These are phyloP conservation scores for Glycine latifolia DNA, from an alignment of 306 rosid genomes.

Conservation along the genomic window DNA sequence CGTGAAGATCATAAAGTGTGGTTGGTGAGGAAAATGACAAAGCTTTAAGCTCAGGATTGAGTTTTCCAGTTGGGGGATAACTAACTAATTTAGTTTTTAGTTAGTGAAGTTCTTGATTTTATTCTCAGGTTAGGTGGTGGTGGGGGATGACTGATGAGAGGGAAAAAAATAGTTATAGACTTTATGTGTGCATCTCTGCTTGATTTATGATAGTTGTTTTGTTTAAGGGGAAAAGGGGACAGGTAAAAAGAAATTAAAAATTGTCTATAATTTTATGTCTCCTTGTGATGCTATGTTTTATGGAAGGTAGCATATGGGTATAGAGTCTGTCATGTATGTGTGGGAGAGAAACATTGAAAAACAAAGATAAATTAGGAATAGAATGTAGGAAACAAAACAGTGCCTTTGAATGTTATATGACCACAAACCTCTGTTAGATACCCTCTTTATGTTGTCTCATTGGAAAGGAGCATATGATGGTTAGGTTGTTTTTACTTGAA, in stretches of 20 bases:
- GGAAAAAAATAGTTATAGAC: neutral
- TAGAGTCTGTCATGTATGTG: no score
- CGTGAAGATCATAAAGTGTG: neutral
- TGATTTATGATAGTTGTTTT: conserved; percentile 17
- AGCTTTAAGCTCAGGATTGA: neutral
- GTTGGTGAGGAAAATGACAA: conserved; percentile 39
- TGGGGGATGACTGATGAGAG: neutral
- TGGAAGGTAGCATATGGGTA: neutral
- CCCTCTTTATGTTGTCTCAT: conserved; percentile 2
- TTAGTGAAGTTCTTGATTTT: neutral
- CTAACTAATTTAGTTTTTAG: neutral
- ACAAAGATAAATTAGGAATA: neutral
- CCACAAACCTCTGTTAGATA: conserved; percentile 13
- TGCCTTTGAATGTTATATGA: neutral
- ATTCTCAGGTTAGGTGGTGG: neutral
- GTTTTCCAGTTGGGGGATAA: neutral
- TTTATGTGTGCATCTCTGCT: neutral
- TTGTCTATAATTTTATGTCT: neutral
- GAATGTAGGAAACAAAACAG: conserved; percentile 5
- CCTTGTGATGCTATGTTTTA: conserved; percentile 25
- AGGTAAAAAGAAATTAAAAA: neutral
- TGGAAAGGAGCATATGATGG: neutral
- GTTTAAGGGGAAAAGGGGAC: conserved; percentile 1
- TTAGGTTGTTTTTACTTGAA: conserved; percentile 17
- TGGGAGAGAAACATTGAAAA: neutral